Percentiles rank a stretch among this genome's conserved stretches.
These are phyloP conservation scores for Ceratobasidium sp. DNA, from an alignment of 1,284 basidiomycete species.

Conservation along the genomic window DNA sequence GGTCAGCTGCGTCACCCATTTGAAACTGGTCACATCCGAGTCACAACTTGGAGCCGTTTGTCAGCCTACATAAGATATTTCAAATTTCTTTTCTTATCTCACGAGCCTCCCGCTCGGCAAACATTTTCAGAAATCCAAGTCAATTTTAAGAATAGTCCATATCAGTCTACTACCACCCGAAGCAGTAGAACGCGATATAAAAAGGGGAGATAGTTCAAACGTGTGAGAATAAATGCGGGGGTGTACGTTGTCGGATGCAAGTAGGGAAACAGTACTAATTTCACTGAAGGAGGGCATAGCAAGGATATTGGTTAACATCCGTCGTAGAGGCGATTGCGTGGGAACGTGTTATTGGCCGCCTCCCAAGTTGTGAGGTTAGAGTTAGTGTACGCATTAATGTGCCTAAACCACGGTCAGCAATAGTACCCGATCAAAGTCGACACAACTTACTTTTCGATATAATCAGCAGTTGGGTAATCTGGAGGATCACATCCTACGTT, in stretches of 20 bases:
- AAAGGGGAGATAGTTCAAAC: background rate
- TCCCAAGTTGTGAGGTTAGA: slow-evolving; percentile 78
- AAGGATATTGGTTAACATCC: slow-evolving; percentile 54
- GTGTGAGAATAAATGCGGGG: slow-evolving; percentile 25
- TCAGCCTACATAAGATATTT: too few relatives aligned
- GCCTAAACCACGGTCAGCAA: slow-evolving; percentile 52
- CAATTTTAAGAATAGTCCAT: slow-evolving; percentile 14
- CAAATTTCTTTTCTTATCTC: too few relatives aligned
- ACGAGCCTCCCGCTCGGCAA: too few relatives aligned
- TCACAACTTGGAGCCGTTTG: slow-evolving; percentile 23
- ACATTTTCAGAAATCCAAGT: background rate
- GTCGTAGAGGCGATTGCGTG: slow-evolving; percentile 65
- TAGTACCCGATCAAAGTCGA: slow-evolving; percentile 21
- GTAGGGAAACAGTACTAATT: slow-evolving; percentile 13
- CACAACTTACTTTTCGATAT: slow-evolving; percentile 56
- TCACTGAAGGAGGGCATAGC: slow-evolving; percentile 17
- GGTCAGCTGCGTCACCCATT: slow-evolving; percentile 27
- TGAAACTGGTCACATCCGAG: slow-evolving; percentile 16
- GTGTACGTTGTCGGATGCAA: slow-evolving; percentile 20
- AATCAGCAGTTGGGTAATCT: slow-evolving; percentile 63
- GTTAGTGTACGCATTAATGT: slow-evolving; percentile 69
- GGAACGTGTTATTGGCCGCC: slow-evolving; percentile 68
- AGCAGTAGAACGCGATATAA: slow-evolving; percentile 15
- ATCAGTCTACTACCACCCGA: slow-evolving; percentile 7
- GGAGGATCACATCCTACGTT: slow-evolving; percentile 67